These are phyloP conservation scores for Heliosperma pusillum DNA, from an alignment of 148 eudicot species.

Conservation along the genomic window DNA sequence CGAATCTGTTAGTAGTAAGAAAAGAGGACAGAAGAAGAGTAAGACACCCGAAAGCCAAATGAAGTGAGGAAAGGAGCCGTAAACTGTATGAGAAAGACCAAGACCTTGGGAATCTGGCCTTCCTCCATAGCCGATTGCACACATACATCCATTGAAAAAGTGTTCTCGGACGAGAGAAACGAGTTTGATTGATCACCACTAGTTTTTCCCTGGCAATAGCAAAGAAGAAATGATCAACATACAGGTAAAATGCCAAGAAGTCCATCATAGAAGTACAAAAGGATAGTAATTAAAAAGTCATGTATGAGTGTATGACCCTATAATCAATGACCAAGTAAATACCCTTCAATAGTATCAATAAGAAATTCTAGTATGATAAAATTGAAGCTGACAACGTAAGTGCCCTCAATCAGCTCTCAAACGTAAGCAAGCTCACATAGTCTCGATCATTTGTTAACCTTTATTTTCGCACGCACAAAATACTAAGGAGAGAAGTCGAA, in stretches of 20 bases:
- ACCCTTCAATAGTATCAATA: no score
- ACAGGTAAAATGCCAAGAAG: not conserved
- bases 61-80: not conserved
- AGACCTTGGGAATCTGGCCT: conserved; percentile 65
- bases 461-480: no score
- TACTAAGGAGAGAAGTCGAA: no score
- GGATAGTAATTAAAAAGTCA: no score
- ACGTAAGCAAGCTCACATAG: no score
- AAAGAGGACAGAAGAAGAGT: conserved; percentile 23
- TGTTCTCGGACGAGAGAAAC: conserved; percentile 12
- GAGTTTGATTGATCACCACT: conserved; percentile 31
- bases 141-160: conserved; percentile 22
- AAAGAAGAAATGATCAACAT: conserved; percentile 16
- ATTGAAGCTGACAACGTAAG: no score
- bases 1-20: conserved; percentile 44
- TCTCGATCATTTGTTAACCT: no score
- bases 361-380: no score
- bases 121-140: conserved; percentile 33
- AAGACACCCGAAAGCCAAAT: conserved; percentile 6
- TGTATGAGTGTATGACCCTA: no score
- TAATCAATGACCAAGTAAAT: no score
- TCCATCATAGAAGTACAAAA: no score
- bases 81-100: not conserved
- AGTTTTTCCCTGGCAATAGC: conserved; percentile 37
- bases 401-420: no score